These are phyloP conservation scores for Panicum miliaceum DNA, from an alignment of 176 grass and related monocot species.

Conservation along the genomic window DNA sequence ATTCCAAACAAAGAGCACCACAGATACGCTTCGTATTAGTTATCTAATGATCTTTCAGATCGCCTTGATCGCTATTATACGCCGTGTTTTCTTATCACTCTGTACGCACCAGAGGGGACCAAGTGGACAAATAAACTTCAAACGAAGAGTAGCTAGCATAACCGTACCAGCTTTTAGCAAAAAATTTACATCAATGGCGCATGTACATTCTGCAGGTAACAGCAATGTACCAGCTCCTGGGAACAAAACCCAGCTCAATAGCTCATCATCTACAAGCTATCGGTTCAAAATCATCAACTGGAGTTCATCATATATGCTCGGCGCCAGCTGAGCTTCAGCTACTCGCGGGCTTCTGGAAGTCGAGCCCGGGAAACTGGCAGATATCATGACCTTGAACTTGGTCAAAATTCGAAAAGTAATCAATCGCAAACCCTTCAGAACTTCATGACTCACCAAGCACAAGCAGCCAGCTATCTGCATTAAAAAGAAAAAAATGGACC, in stretches of 20 bases:
- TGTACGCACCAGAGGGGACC: background rate
- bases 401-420: slow-evolving; percentile 49
- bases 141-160: background rate
- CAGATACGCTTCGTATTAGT: background rate
- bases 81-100: background rate
- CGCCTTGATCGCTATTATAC: background rate
- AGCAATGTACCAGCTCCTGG: background rate
- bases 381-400: slow-evolving; percentile 75
- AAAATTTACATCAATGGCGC: background rate
- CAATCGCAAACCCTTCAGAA: slow-evolving; percentile 61
- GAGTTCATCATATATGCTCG: slow-evolving; percentile 27
- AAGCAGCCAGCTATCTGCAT: slow-evolving; percentile 47
- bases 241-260: slow-evolving; percentile 1
- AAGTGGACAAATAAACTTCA: background rate
- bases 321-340: slow-evolving; percentile 49
- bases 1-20: background rate
- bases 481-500: background rate
- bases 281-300: background rate
- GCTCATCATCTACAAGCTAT: slow-evolving; percentile 43
- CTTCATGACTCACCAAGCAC: background rate
- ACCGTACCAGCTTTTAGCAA: slow-evolving; percentile 9
- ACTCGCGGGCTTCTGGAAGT: slow-evolving; percentile 47
- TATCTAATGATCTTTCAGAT: background rate
- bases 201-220: slow-evolving; percentile 27
- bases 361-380: slow-evolving; percentile 66